These are phyloP conservation scores for Kodamaea kaohsiungensis DNA, from an alignment of 805 yeast genomes.

Conservation along the genomic window DNA sequence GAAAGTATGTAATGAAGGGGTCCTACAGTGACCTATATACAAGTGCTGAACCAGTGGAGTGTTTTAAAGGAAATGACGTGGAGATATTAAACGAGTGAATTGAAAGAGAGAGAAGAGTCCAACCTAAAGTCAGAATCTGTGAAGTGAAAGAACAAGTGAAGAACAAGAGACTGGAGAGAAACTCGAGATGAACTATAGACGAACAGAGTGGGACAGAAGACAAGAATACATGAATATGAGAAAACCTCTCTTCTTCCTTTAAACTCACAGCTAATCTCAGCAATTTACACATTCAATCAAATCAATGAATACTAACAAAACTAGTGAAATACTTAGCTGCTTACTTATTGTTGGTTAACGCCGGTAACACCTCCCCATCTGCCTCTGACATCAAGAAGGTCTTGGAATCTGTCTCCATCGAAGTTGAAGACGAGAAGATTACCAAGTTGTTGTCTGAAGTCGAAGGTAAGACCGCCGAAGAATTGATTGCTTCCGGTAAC, in stretches of 20 bases:
- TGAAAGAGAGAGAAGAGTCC: neutral
- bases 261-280: too few relatives aligned
- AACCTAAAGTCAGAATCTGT: neutral
- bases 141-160: neutral
- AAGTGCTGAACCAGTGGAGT: neutral
- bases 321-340: constrained; percentile 49
- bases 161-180: neutral
- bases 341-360: constrained; percentile 48
- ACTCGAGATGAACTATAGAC: neutral
- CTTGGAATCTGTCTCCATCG: constrained; percentile 41
- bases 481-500: constrained; percentile 40
- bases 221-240: neutral
- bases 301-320: constrained; percentile 23
- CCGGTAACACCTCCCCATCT: constrained; percentile 47
- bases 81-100: neutral
- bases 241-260: too few relatives aligned
- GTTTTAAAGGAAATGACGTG: neutral
- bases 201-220: neutral
- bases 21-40: neutral
- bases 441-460: constrained; percentile 36
- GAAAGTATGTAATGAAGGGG: constrained; percentile 8
- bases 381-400: constrained; percentile 42
- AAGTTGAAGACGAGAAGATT: constrained; percentile 37
- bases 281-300: neutral
- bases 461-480: constrained; percentile 37